Evolutionary conservation across 441 rosid species (phyloP).

Genomic region (Dalechampia spathulata): DNA sequence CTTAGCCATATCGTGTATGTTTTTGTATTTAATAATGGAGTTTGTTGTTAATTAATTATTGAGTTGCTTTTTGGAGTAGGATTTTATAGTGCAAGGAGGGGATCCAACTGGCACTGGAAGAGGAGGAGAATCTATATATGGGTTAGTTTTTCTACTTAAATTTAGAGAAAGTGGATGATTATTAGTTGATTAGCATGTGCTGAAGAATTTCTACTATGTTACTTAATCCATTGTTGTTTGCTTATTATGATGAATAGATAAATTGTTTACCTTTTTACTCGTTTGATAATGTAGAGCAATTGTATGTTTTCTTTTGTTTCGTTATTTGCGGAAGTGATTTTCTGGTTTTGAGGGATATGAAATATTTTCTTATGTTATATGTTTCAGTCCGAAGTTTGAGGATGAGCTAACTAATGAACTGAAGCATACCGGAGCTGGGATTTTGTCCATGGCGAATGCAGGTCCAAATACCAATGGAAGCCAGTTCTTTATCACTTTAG

Average conservation of each 20-base stretch:
- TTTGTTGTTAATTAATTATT: too few relatives aligned
- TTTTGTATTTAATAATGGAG: not conserved
- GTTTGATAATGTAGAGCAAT: not conserved
- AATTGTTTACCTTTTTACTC: not conserved
- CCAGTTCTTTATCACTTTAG: slow-evolving; percentile 87
- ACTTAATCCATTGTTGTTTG: not conserved
- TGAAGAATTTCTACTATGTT: not conserved
- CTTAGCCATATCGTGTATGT: too few relatives aligned
- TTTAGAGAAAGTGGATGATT: not conserved
- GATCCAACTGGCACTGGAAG: slow-evolving; percentile 99
- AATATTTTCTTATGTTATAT: not conserved
- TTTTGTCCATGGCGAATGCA: slow-evolving; percentile 95
- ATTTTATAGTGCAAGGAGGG: slow-evolving; percentile 97
- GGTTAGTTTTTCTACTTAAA: slow-evolving; percentile 30
- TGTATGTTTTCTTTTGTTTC: not conserved
- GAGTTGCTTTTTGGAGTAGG: slow-evolving; percentile 41
- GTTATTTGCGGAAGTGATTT: not conserved
- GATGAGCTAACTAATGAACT: slow-evolving; percentile 81
- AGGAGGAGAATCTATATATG: slow-evolving; percentile 91
- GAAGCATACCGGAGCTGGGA: slow-evolving; percentile 97
- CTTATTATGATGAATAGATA: not conserved
- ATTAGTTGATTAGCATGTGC: not conserved
- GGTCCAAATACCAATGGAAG: slow-evolving; percentile 94
- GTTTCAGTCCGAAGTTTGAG: slow-evolving; percentile 59
- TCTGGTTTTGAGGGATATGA: not conserved